A percentile compares a stretch with the other conserved stretches of the same genome.
Evolutionary conservation across 192 early-diverging fungal genomes (phyloP).

Genomic region (Coemansia sp.): DNA sequence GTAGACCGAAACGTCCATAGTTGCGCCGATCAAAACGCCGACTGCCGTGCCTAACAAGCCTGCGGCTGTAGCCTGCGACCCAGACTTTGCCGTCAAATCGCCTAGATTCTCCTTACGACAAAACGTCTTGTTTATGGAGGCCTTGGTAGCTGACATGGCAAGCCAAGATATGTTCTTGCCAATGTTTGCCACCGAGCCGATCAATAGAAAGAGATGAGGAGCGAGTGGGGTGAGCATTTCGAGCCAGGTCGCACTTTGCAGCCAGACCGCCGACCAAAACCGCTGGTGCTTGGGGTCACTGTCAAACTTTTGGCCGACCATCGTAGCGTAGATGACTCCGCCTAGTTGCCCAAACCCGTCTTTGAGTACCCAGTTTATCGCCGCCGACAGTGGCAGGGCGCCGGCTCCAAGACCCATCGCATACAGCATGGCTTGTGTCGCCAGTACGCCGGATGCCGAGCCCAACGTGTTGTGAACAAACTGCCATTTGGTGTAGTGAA

Average conservation of each 20-base stretch:
- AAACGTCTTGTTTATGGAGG: constrained; percentile 81
- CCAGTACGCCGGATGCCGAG: constrained; percentile 76
- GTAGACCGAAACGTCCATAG: constrained; percentile 28
- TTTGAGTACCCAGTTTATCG: constrained; percentile 91
- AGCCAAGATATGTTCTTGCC: constrained; percentile 89
- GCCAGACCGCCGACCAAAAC: constrained; percentile 68
- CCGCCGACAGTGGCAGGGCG: constrained; percentile 75
- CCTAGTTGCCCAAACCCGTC: constrained; percentile 86
- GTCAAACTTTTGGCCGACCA: constrained; percentile 76
- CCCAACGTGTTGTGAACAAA: constrained; percentile 78
- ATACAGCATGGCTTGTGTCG: constrained; percentile 82
- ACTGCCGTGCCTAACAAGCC: constrained; percentile 72
- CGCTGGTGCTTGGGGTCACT: constrained; percentile 81
- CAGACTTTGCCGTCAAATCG: constrained; percentile 82
- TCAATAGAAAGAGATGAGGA: constrained; percentile 72
- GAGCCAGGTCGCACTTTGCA: constrained; percentile 73
- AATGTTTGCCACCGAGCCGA: constrained; percentile 79
- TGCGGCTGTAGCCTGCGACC: constrained; percentile 81
- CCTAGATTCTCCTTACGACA: constrained; percentile 75
- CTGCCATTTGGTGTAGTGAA: constrained; percentile 74
- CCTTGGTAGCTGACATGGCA: constrained; percentile 75
- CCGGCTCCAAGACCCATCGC: constrained; percentile 80
- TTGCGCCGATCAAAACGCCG: constrained; percentile 52
- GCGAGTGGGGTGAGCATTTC: constrained; percentile 80
- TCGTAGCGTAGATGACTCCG: constrained; percentile 80